Percentiles rank a stretch among this genome's conserved stretches.
Conservation (phyloP, 2,329 filamentous ascomycete genomes). For the Geosmithia flava region DNA sequence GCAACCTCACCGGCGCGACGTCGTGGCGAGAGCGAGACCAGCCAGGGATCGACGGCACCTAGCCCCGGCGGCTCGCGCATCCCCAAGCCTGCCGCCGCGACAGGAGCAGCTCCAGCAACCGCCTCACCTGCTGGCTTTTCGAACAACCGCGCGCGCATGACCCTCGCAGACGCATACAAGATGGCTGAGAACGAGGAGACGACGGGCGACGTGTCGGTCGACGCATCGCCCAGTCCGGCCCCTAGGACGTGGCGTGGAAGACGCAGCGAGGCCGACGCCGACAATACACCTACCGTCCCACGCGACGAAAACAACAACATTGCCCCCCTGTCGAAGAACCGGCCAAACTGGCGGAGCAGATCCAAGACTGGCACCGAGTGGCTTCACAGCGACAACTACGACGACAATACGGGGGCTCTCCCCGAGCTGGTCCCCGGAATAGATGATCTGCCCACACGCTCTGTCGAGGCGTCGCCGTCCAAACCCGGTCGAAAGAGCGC, state of each 20-base stretch:
- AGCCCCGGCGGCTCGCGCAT: conserved; percentile 20
- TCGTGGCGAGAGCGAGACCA: conserved; percentile 7
- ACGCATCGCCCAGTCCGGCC: conserved; percentile 38
- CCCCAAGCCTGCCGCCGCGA: conserved; percentile 11
- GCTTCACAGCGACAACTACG: background rate
- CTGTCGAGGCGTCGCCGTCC: conserved; percentile 12
- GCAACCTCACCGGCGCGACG: conserved; percentile 6
- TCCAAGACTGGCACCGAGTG: background rate
- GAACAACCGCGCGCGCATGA: conserved; percentile 20
- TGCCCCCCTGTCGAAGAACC: background rate
- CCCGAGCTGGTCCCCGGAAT: conserved; percentile 25
- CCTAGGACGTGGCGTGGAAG: conserved; percentile 29
- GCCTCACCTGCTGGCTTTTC: conserved; percentile 11
- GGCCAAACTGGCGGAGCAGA: background rate
- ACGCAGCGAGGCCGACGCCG: conserved; percentile 16
- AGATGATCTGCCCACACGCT: conserved; percentile 21
- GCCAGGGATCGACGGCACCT: conserved; percentile 9
- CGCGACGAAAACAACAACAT: conserved; percentile 13
- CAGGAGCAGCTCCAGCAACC: background rate
- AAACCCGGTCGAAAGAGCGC: conserved; percentile 3
- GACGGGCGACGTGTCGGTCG: conserved; percentile 10
- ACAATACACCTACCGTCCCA: conserved; percentile 13
- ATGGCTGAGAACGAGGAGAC: conserved; percentile 15
- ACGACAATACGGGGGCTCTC: conserved; percentile 13
- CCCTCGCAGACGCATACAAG: conserved; percentile 28